phyloP scores from a whole-genome alignment of 352 stramenopile species.

The Globisporangium solare region DNA sequence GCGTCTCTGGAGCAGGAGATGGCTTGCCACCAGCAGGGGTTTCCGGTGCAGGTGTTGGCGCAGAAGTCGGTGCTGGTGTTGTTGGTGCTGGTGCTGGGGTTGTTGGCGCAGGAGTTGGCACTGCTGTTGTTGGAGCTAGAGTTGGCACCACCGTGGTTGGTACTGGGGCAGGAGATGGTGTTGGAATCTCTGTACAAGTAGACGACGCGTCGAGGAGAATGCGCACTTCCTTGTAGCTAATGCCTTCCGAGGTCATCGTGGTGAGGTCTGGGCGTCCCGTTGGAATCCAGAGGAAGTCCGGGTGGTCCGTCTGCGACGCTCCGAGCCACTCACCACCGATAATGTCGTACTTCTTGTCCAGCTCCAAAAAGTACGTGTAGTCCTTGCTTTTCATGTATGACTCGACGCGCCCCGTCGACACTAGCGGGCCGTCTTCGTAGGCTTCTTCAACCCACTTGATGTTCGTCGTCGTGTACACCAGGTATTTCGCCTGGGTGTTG shows the following conservation, averaged over 20 bases:
- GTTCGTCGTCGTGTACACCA: conserved; percentile 35
- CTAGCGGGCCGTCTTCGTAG: conserved; percentile 6
- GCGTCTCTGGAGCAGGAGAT: conserved; percentile 1
- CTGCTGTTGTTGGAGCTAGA: conserved; percentile 5
- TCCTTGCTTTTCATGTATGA: conserved; percentile 6
- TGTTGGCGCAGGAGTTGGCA: neutral
- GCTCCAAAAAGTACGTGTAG: conserved; percentile 16
- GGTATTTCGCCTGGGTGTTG: conserved; percentile 31
- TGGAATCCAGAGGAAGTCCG: conserved; percentile 17
- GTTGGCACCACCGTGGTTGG: neutral
- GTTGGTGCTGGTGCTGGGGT: conserved; percentile 2
- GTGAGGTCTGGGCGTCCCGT: neutral
- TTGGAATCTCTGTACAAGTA: conserved; percentile 3
- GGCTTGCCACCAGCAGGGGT: neutral
- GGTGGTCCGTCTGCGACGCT: conserved; percentile 10
- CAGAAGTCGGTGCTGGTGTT: neutral
- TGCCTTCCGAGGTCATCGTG: conserved; percentile 8
- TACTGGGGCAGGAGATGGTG: conserved; percentile 1
- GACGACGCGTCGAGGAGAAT: conserved; percentile 5
- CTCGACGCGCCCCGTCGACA: conserved; percentile 4
- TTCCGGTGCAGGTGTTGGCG: conserved; percentile 7
- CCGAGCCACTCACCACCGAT: conserved; percentile 13
- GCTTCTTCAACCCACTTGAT: conserved; percentile 38
- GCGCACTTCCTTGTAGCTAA: conserved; percentile 16
- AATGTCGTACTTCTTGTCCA: conserved; percentile 11